These are phyloP conservation scores for Phallus indusiatus DNA, from an alignment of 768 basidiomycete genomes.

Conservation along the genomic window DNA sequence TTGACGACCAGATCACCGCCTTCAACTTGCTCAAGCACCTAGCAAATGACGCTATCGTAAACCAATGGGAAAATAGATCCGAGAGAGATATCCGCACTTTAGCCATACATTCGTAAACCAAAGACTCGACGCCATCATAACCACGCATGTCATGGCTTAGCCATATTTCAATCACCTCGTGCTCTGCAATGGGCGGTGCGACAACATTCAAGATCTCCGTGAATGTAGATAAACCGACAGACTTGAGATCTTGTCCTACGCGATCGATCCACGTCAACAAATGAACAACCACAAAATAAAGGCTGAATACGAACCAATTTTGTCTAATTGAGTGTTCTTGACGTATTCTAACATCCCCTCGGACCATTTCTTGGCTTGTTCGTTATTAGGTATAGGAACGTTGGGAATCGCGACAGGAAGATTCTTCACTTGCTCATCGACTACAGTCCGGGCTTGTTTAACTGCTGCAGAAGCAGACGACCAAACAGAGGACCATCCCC, in stretches of 20 bases:
- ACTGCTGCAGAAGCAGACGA: constrained; percentile 75
- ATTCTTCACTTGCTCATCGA: constrained; percentile 89
- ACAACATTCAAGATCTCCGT: constrained; percentile 92
- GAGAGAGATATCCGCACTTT: constrained; percentile 35
- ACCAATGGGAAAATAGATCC: not conserved
- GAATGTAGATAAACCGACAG: constrained; percentile 79
- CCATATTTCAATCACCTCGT: constrained; percentile 96
- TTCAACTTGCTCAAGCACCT: constrained; percentile 93
- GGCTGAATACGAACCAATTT: constrained; percentile 50
- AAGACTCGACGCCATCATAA: constrained; percentile 87
- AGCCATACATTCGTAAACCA: constrained; percentile 84
- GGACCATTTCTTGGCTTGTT: constrained; percentile 82
- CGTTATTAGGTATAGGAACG: constrained; percentile 40
- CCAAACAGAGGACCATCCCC: constrained; percentile 74
- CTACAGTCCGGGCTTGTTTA: constrained; percentile 77
- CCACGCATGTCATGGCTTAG: constrained; percentile 94
- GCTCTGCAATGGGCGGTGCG: constrained; percentile 95
- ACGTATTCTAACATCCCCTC: constrained; percentile 83
- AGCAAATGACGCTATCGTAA: not conserved
- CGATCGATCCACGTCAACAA: not conserved
- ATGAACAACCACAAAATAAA: not conserved
- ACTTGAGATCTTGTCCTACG: constrained; percentile 81
- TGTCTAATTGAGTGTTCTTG: constrained; percentile 83
- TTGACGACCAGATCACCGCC: constrained; percentile 88
- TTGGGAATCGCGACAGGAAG: constrained; percentile 33